phyloP scores from a whole-genome alignment of 1,284 basidiomycete genomes.

The Puccinia horiana region DNA sequence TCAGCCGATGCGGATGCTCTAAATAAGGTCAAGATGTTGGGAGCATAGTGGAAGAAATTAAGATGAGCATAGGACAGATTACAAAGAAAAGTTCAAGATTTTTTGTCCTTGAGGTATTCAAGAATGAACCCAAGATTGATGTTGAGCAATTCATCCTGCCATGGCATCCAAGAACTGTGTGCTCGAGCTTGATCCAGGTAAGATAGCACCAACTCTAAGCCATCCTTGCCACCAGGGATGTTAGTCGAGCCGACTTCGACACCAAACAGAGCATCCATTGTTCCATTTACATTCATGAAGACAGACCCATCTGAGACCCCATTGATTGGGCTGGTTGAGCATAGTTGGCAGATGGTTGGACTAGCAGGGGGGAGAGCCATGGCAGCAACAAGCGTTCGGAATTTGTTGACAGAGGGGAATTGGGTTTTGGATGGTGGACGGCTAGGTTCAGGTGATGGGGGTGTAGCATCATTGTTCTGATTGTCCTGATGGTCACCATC shows the following conservation, averaged over 20 bases:
- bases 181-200: neutral
- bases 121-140: neutral
- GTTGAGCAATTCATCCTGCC: neutral
- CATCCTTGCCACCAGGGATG: neutral
- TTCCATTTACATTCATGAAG: neutral
- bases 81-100: no score
- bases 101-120: neutral
- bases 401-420: neutral
- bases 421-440: no score
- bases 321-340: neutral
- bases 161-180: neutral
- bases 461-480: no score
- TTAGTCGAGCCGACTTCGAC: neutral
- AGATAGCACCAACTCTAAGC: neutral
- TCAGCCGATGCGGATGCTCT: conserved; percentile 1
- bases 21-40: no score
- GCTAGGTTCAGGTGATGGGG: no score
- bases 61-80: no score
- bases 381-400: neutral
- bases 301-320: neutral
- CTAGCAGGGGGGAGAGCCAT: neutral
- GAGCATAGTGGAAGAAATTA: no score
- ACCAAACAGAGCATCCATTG: neutral
- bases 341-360: neutral
- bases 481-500: no score